Base-by-base conservation (phyloP, 805 yeast genomes). In the Blastobotrys muscicola region DNA sequence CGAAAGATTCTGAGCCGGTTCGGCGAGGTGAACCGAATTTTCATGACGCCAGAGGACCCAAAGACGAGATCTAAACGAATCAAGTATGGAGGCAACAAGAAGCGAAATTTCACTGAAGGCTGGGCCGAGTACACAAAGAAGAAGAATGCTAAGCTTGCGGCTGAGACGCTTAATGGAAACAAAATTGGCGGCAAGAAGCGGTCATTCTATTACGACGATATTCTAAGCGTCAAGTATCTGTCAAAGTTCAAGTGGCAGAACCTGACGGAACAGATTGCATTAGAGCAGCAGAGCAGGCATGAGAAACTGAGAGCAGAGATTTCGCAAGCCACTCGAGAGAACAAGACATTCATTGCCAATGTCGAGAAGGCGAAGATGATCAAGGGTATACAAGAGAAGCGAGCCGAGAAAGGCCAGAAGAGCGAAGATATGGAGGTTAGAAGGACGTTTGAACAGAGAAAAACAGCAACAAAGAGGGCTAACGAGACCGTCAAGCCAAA, bases 201-300 rank as follows among this genome's bases (percentile, higher is more conserved):
- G 2, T 76, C 81, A 8, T 90, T 83, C 56, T 92, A 89, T 64
- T 82, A 92, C 57, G 98, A 92, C 62, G 98, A 92, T 67, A 80
- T 92, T 20, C 71, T 94, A 68, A 92, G 87, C 60, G 78, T 90
- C 47, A 90, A 85, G 61, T 92, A 92, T 55, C 68, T 92, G 48
- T 80, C 85, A 8, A 87, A 90, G 1, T 92, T 90, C 72, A 92
- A 92, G 59, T 92, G 98, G 98, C 72, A 82, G 44, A 94, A 92
- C 57, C 70, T 92, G 59, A 89, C 97, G 2, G 94, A 83, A 59
- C 96, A 90, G 59, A 84, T 90, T 50, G 87, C 95, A 2, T 76
- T 76, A 55, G 97, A 92, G 65, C 81, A 82, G 50, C 96, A 89
- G 61, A 72, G 81, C 36, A 79, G 95, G 62, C 94, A 87, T 56